These are phyloP conservation scores for Fusarium tjaetaba DNA, from an alignment of 2,329 filamentous ascomycete species.

Conservation along the genomic window DNA sequence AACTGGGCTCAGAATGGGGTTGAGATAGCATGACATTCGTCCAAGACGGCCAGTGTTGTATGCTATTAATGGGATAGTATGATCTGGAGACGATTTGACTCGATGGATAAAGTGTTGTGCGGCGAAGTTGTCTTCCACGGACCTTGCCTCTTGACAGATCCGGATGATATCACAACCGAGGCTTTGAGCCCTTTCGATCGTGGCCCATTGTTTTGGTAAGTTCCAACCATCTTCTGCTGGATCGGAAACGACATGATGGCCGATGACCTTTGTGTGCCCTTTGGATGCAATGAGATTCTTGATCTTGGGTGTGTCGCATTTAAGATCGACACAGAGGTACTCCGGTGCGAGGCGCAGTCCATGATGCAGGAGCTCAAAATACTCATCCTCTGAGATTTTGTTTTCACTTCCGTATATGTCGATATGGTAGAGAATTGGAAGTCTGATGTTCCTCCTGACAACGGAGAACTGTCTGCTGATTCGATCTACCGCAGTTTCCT, in stretches of 20 bases:
- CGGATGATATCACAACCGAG: neutral
- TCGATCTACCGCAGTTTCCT: too few relatives aligned
- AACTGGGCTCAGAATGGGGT: neutral
- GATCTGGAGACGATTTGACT: neutral
- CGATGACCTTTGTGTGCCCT: neutral
- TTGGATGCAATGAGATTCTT: neutral
- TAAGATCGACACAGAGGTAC: neutral
- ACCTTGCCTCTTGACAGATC: neutral
- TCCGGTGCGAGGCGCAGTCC: neutral
- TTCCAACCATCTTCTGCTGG: neutral
- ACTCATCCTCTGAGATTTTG: neutral
- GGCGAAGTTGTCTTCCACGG: conserved; percentile 1
- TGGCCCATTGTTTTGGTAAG: neutral
- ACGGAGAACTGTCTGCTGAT: neutral
- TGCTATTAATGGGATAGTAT: neutral
- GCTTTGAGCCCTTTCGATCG: neutral
- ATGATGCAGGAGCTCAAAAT: neutral
- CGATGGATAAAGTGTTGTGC: neutral
- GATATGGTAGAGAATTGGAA: neutral
- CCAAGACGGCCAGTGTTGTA: conserved; percentile 3
- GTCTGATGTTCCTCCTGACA: neutral
- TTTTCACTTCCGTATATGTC: accelerated
- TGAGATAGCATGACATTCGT: neutral
- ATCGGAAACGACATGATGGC: neutral
- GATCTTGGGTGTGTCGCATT: neutral